Evolutionary conservation across 225 moss, liverwort and hornwort genomes (phyloP).

Genomic region (Lunularia cruciata): DNA sequence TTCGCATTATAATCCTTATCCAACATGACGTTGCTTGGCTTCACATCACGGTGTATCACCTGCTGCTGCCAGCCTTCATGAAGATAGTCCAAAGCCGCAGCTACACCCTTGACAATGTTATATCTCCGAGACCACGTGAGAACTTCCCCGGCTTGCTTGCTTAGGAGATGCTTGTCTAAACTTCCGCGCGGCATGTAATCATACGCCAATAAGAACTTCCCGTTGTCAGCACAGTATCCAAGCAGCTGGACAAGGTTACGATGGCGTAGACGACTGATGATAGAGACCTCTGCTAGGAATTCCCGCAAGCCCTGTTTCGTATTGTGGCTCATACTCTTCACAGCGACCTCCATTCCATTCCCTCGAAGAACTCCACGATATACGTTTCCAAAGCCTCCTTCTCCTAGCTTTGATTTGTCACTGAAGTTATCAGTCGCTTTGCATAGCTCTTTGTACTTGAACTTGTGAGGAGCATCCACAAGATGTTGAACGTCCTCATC

Average conservation of each 20-base stretch:
- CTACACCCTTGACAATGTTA: constrained; percentile 24
- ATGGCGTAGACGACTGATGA: constrained; percentile 30
- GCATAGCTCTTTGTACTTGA: constrained; percentile 56
- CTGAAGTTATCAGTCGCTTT: constrained; percentile 54
- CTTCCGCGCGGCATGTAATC: constrained; percentile 31
- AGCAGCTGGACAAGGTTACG: constrained; percentile 39
- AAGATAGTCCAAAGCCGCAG: constrained; percentile 35
- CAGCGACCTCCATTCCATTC: constrained; percentile 36
- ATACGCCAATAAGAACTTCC: constrained; percentile 28
- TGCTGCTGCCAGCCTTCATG: constrained; percentile 52
- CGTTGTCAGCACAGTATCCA: constrained; percentile 28
- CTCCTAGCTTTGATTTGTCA: constrained; percentile 46
- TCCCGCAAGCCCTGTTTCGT: constrained; percentile 47
- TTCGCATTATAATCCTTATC: constrained; percentile 30
- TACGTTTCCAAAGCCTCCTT: constrained; percentile 59
- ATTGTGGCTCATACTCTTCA: constrained; percentile 45
- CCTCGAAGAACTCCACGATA: constrained; percentile 42
- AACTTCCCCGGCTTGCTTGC: background rate
- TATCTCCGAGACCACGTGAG: constrained; percentile 26
- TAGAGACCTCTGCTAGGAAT: constrained; percentile 38
- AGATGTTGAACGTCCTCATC: background rate
- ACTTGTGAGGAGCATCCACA: constrained; percentile 22
- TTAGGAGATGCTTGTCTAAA: constrained; percentile 27
- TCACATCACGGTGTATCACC: constrained; percentile 61
- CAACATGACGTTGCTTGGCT: constrained; percentile 41